These are phyloP conservation scores for Pueraria montana DNA, from an alignment of 306 rosid species.

Conservation along the genomic window DNA sequence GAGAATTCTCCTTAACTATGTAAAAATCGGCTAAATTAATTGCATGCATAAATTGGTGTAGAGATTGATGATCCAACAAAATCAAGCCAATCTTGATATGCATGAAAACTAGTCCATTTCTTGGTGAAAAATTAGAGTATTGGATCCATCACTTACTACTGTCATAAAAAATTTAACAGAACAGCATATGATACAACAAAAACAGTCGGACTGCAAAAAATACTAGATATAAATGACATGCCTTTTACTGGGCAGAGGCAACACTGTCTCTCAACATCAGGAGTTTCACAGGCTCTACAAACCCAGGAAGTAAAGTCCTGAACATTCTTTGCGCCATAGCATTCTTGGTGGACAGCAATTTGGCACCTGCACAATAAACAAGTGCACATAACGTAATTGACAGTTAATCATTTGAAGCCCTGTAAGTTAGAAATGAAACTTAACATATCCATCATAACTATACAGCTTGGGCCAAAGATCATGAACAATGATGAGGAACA, in stretches of 20 bases:
- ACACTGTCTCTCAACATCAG: slow-evolving; percentile 82
- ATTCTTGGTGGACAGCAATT: slow-evolving; percentile 96
- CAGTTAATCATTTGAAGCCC: slow-evolving; percentile 2
- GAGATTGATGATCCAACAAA: slow-evolving; percentile 20
- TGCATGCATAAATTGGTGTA: slow-evolving; percentile 23
- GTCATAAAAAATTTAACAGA: slow-evolving; percentile 20
- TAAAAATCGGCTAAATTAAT: slow-evolving; percentile 10
- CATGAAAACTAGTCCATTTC: slow-evolving; percentile 16
- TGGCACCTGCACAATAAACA: slow-evolving; percentile 76
- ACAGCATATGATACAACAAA: slow-evolving; percentile 25
- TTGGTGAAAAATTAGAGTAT: slow-evolving; percentile 34
- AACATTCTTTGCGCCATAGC: slow-evolving; percentile 89
- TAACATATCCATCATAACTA: slow-evolving; percentile 31
- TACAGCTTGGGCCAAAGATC: slow-evolving; percentile 29
- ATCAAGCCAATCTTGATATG: slow-evolving; percentile 30
- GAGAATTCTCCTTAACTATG: slow-evolving; percentile 4
- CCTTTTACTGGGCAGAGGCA: slow-evolving; percentile 99
- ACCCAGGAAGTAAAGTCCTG: slow-evolving; percentile 97
- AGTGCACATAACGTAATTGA: slow-evolving; percentile 8
- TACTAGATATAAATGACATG: slow-evolving; percentile 46
- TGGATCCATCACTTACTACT: slow-evolving; percentile 26
- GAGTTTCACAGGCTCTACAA: slow-evolving; percentile 94
- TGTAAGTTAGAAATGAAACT: slow-evolving; percentile 29
- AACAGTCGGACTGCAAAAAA: slow-evolving; percentile 30
- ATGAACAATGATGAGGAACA: slow-evolving; percentile 50